Evolutionary conservation across 164 flowering plant species (phyloP).

Genomic region (Vitis riparia): DNA sequence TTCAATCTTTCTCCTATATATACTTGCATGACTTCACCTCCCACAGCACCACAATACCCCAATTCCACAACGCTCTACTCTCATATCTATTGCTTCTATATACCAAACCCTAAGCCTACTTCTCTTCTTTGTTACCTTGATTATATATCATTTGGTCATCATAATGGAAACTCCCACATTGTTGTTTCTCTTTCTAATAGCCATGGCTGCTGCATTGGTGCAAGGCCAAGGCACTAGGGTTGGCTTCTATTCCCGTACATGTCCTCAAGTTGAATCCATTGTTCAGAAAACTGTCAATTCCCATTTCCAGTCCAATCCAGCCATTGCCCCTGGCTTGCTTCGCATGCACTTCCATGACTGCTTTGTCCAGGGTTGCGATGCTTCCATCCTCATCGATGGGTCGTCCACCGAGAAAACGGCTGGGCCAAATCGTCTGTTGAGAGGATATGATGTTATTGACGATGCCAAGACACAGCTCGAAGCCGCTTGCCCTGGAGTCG

Average conservation of each 20-base stretch:
- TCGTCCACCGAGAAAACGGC: slow-evolving; percentile 49
- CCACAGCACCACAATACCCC: too few relatives aligned
- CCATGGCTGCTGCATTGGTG: slow-evolving; percentile 1
- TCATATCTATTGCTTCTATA: too few relatives aligned
- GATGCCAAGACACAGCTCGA: slow-evolving; percentile 63
- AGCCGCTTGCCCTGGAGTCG: slow-evolving; percentile 59
- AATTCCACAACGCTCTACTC: too few relatives aligned
- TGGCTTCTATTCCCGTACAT: slow-evolving; percentile 46
- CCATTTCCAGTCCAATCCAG: slow-evolving; percentile 28
- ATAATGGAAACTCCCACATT: too few relatives aligned
- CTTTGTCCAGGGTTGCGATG: slow-evolving; percentile 75
- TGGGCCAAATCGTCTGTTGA: slow-evolving; percentile 32
- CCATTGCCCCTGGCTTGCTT: slow-evolving; percentile 54
- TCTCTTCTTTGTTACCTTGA: too few relatives aligned
- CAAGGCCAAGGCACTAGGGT: slow-evolving; percentile 41
- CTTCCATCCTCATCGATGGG: slow-evolving; percentile 54
- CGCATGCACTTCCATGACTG: slow-evolving; percentile 78
- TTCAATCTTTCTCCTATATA: too few relatives aligned
- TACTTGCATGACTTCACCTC: too few relatives aligned
- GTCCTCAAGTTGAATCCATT: slow-evolving; percentile 50
- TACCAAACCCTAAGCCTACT: too few relatives aligned
- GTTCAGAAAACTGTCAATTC: slow-evolving; percentile 35
- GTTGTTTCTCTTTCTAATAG: slow-evolving; percentile 7
- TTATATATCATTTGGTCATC: too few relatives aligned
- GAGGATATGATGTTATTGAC: slow-evolving; percentile 58